These are phyloP conservation scores for Ogataea pignaliae DNA, from an alignment of 805 yeast species.

Conservation along the genomic window DNA sequence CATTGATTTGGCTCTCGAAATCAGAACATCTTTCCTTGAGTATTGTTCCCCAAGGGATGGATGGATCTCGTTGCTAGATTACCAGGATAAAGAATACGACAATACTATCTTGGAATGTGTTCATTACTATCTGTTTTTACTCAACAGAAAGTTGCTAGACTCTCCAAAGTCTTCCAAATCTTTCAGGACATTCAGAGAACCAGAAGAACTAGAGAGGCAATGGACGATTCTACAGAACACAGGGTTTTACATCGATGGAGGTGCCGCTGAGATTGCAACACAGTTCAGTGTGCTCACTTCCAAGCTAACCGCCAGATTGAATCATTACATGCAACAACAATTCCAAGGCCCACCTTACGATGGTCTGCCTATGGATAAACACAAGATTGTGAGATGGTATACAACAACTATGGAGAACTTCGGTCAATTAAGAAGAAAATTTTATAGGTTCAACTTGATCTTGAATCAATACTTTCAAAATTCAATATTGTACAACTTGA, in stretches of 20 bases:
- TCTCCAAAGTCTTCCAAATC: slow-evolving; percentile 58
- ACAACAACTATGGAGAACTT: slow-evolving; percentile 62
- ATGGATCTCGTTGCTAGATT: slow-evolving; percentile 63
- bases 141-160: slow-evolving; percentile 75
- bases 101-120: slow-evolving; percentile 68
- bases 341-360: slow-evolving; percentile 54
- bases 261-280: slow-evolving; percentile 76
- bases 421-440: slow-evolving; percentile 74
- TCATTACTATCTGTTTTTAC: slow-evolving; percentile 60
- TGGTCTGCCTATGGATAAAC: slow-evolving; percentile 30
- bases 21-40: slow-evolving; percentile 61
- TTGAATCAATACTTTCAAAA: slow-evolving; percentile 71
- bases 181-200: slow-evolving; percentile 83
- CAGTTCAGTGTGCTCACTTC: slow-evolving; percentile 64
- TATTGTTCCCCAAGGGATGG: slow-evolving; percentile 56
- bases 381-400: slow-evolving; percentile 59
- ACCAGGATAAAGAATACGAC: slow-evolving; percentile 60
- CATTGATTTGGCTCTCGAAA: slow-evolving; percentile 67
- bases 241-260: slow-evolving; percentile 76
- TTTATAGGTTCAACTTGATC: slow-evolving; percentile 69
- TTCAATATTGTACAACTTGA: slow-evolving; percentile 56
- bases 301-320: slow-evolving; percentile 63
- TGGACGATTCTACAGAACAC: slow-evolving; percentile 75
- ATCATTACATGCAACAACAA: slow-evolving; percentile 69
- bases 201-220: slow-evolving; percentile 80